These are phyloP conservation scores for Priceomyces haplophilus DNA, from an alignment of 805 yeast species.

Conservation along the genomic window DNA sequence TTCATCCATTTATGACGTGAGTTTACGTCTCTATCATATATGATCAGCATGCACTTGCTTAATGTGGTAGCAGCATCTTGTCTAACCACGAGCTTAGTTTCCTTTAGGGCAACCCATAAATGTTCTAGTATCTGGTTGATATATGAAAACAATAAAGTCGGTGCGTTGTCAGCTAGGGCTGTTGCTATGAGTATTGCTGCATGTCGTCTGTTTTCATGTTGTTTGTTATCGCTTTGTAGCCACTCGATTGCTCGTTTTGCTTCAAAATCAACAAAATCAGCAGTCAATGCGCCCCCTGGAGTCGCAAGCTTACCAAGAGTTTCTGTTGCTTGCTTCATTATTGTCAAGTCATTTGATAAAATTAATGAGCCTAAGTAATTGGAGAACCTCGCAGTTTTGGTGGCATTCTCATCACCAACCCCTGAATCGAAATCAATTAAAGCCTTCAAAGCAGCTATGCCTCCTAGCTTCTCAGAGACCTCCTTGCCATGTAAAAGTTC, in stretches of 20 bases:
- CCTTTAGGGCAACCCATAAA: constrained; percentile 85
- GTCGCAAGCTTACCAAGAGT: constrained; percentile 86
- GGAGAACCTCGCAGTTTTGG: constrained; percentile 87
- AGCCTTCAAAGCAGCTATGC: constrained; percentile 85
- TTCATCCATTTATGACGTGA: constrained; percentile 74
- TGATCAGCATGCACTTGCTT: constrained; percentile 72
- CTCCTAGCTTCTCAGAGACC: constrained; percentile 74
- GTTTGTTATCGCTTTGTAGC: constrained; percentile 77
- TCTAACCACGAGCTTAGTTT: constrained; percentile 69
- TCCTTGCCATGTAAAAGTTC: constrained; percentile 78
- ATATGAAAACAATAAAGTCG: constrained; percentile 75
- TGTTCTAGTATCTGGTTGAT: constrained; percentile 75
- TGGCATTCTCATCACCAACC: constrained; percentile 71
- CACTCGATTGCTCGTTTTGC: constrained; percentile 88
- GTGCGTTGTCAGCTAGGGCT: constrained; percentile 82
- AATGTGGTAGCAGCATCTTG: constrained; percentile 81
- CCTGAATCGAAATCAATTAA: constrained; percentile 82
- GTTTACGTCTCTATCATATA: constrained; percentile 72
- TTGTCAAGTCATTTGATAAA: constrained; percentile 77
- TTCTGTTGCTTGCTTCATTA: constrained; percentile 81
- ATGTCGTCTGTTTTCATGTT: constrained; percentile 75
- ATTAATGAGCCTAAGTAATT: constrained; percentile 79
- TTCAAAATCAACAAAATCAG: constrained; percentile 90
- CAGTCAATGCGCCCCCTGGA: constrained; percentile 85
- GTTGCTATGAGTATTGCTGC: constrained; percentile 84